Conservation (phyloP, 2,329 filamentous ascomycete genomes). For the Mollisia scopiformis region DNA sequence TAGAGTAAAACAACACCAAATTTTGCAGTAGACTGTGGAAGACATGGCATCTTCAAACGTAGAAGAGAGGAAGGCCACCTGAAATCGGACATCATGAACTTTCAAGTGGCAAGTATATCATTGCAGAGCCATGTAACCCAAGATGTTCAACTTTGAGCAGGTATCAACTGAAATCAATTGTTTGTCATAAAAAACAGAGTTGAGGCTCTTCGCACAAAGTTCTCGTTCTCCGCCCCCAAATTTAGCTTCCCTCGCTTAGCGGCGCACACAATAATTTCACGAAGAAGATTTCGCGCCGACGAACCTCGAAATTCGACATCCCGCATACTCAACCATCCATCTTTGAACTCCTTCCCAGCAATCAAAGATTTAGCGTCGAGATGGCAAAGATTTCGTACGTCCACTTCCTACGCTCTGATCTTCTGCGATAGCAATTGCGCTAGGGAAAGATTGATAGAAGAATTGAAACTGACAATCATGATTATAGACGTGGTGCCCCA, state of each 20-base stretch:
- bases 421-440: conserved; percentile 14
- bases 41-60: too few species aligned
- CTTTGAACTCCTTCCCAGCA: conserved; percentile 30
- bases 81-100: too few species aligned
- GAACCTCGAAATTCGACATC: conserved; percentile 15
- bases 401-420: conserved; percentile 16
- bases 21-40: too few species aligned
- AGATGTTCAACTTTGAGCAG: too few species aligned
- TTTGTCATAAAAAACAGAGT: too few species aligned
- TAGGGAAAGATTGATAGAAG: neutral
- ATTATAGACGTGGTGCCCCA: conserved; percentile 77
- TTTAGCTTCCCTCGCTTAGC: conserved; percentile 31
- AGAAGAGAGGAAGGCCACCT: too few species aligned
- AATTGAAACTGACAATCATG: conserved; percentile 22
- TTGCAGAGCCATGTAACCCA: too few species aligned
- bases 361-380: conserved; percentile 48
- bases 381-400: conserved; percentile 69
- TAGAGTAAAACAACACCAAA: too few species aligned
- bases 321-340: conserved; percentile 29
- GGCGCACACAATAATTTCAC: conserved; percentile 14
- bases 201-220: too few species aligned
- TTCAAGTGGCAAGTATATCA: too few species aligned
- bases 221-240: too few species aligned
- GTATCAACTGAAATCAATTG: too few species aligned
- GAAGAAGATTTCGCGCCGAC: conserved; percentile 21